These are phyloP conservation scores for Iberis pinnata DNA, from an alignment of 345 rosid species.

Conservation along the genomic window DNA sequence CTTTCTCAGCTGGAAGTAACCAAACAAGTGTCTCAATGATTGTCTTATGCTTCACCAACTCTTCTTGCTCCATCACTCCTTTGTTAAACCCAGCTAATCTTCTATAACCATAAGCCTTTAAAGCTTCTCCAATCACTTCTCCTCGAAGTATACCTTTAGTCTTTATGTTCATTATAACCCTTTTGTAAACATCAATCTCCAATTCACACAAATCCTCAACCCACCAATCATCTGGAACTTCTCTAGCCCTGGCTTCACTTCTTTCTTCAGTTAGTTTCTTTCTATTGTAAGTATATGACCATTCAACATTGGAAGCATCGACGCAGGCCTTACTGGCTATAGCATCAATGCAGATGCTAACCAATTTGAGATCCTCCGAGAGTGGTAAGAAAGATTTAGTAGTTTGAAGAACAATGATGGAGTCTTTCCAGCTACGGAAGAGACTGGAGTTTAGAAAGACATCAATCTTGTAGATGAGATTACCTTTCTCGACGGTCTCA, in stretches of 20 bases:
- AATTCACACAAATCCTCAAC: constrained; percentile 85
- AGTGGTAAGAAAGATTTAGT: constrained; percentile 46
- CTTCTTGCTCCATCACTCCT: constrained; percentile 47
- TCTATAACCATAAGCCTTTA: constrained; percentile 74
- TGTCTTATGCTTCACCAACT: constrained; percentile 42
- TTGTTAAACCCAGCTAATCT: constrained; percentile 62
- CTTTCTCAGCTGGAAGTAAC: constrained; percentile 61
- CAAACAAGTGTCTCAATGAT: constrained; percentile 49
- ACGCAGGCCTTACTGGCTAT: constrained; percentile 58
- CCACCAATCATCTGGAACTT: constrained; percentile 88
- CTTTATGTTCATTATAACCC: constrained; percentile 44
- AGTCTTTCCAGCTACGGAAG: constrained; percentile 86
- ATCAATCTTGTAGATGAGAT: constrained; percentile 70
- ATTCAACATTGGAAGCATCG: constrained; percentile 60
- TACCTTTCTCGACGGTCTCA: constrained; percentile 70
- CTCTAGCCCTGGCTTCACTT: constrained; percentile 37
- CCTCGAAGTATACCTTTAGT: constrained; percentile 36
- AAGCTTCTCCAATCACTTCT: constrained; percentile 78
- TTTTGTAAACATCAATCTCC: constrained; percentile 56
- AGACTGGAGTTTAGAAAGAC: constrained; percentile 71
- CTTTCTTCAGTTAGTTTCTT: constrained; percentile 63
- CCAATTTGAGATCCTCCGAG: constrained; percentile 63
- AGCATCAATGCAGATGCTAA: constrained; percentile 55
- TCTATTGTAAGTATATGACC: constrained; percentile 73
- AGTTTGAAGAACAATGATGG: constrained; percentile 67